Evolutionary conservation across 108 stramenopile species (phyloP), one percentile per base, ranked within the genome.

Genomic region (Mediolabrus comicus): DNA sequence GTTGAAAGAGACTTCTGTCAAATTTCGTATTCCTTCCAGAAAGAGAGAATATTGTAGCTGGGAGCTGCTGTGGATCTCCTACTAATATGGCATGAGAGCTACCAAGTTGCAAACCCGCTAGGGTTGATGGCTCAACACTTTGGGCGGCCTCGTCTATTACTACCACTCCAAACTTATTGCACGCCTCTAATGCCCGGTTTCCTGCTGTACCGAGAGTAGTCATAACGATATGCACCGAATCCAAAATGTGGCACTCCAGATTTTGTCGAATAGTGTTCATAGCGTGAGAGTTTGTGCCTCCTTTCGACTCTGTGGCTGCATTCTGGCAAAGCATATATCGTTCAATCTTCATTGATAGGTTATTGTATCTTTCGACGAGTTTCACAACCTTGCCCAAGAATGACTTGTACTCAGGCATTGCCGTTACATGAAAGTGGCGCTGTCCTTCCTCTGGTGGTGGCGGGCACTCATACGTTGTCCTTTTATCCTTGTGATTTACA

Each of bases 71-170:
- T 3, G 86, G 70, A 77, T 99, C 99, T 29, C 99, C 99, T 0
- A 99, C 99, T 22, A 97, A 76, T 3, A 98, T 92, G 41, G 88
- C 85, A 75, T 96, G 94, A 2, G 76, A 77, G 8, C 84, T 83
- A 16, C 95, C 98, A 28, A 96, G 61, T 65, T 91, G 92, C 56
- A 99, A 85, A 3, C 97, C 97, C 39, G 95, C 81, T 29, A 99
- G 83, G 13, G 95, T 97, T 25, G 97, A 83, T 28, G 97, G 95
- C 76, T 99, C 99, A 1, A 95, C 92, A 53, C 90, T 88, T 73
- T 99, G 98, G 3, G 97, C 98, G 0, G 98, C 98, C 71, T 99
- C 99, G 75, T 99, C 99, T 24, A 99, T 86, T 2, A 99, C 97
- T 2, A 98, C 96, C 11, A 97, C 96, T 64, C 93, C 95, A 73